phyloP scores from a whole-genome alignment of 164 flowering plant genomes.

The Kalanchoe fedtschenkoi region DNA sequence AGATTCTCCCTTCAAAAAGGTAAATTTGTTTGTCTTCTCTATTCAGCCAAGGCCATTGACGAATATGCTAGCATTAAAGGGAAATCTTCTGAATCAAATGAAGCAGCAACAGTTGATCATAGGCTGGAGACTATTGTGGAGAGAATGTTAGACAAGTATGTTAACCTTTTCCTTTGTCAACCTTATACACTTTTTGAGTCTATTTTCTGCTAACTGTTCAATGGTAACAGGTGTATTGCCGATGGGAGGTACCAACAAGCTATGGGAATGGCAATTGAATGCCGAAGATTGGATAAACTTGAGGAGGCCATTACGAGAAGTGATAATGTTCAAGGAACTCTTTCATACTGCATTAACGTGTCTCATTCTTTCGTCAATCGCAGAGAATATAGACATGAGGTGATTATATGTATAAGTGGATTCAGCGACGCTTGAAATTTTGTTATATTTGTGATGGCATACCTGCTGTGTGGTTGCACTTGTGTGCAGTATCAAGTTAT shows the following conservation, averaged over 20 bases:
- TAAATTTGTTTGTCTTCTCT: constrained; percentile 10
- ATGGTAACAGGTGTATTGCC: constrained; percentile 53
- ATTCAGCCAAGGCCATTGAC: constrained; percentile 88
- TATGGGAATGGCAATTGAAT: constrained; percentile 94
- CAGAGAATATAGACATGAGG: constrained; percentile 88
- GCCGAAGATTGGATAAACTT: constrained; percentile 88
- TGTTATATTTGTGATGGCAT: too few species aligned
- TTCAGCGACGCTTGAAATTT: not conserved
- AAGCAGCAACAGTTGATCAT: constrained; percentile 58
- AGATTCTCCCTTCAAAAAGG: too few species aligned
- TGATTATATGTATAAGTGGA: constrained; percentile 12
- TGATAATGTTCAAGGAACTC: constrained; percentile 70
- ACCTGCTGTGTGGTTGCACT: too few species aligned
- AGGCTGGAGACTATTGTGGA: constrained; percentile 93
- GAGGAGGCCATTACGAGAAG: constrained; percentile 87
- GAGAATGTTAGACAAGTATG: constrained; percentile 92
- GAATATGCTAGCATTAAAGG: constrained; percentile 76
- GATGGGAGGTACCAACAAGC: constrained; percentile 96
- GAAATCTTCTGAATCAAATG: constrained; percentile 64
- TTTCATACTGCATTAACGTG: constrained; percentile 67
- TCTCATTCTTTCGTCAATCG: constrained; percentile 76
- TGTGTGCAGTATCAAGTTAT: too few species aligned
- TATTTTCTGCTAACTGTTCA: constrained; percentile 6
- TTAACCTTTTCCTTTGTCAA: constrained; percentile 23
- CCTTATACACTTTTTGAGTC: not conserved